Conservation (phyloP, 2,329 filamentous ascomycete genomes). For the Gliomastix tumulicola region DNA sequence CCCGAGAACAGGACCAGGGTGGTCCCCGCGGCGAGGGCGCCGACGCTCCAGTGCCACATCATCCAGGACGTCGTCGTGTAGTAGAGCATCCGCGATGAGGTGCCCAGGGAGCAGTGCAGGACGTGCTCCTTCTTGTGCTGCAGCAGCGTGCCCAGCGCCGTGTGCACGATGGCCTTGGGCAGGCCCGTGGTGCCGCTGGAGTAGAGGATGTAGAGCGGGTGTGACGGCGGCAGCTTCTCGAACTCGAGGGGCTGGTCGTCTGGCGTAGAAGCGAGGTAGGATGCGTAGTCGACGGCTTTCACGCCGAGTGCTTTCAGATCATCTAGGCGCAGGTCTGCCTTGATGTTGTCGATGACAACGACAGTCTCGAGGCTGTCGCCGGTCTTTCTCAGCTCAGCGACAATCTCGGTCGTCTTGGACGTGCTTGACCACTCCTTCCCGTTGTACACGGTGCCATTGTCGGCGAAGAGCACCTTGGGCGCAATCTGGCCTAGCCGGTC, state of each 20-base stretch:
- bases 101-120: constrained; percentile 74
- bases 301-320: constrained; percentile 31
- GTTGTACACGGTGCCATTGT: constrained; percentile 87
- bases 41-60: constrained; percentile 99
- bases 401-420: constrained; percentile 73
- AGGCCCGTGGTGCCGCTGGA: constrained; percentile 81
- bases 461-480: constrained; percentile 75
- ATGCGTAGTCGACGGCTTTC: constrained; percentile 33
- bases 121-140: constrained; percentile 97
- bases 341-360: constrained; percentile 66
- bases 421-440: constrained; percentile 80
- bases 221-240: constrained; percentile 72
- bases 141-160: constrained; percentile 78
- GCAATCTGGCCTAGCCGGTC: constrained; percentile 82
- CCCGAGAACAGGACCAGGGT: constrained; percentile 88
- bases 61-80: constrained; percentile 97
- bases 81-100: constrained; percentile 74
- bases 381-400: constrained; percentile 49
- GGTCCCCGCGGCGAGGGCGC: constrained; percentile 73
- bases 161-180: constrained; percentile 94
- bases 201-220: constrained; percentile 91
- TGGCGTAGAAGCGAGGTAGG: constrained; percentile 33
- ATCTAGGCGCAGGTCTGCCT: constrained; percentile 32
- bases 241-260: constrained; percentile 50
- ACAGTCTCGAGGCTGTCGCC: constrained; percentile 57